Evolutionary conservation across 2,329 filamentous ascomycete genomes (phyloP), one percentile per base, ranked within the genome.

Genomic region (Aspergillus felis): DNA sequence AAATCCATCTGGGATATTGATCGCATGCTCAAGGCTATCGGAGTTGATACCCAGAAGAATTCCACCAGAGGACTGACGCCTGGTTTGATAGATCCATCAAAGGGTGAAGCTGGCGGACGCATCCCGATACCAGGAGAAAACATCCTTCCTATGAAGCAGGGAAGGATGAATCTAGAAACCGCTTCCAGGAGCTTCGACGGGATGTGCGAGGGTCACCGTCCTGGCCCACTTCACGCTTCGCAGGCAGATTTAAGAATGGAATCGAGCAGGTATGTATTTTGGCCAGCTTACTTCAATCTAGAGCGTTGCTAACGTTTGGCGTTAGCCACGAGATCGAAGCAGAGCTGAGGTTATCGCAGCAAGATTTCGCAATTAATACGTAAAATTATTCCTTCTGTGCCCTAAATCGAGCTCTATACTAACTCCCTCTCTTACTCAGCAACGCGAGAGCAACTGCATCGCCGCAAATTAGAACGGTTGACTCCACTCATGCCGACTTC

Each of bases 1-100:
- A 51, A 32, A 29, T 59, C 60, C 8, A 52, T 57, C 14, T 57
- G 50, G 49, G 53, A 54, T 0, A 38, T 63, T 4, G 44, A 17
- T 10, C 55, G 52, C 4, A 28, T 51, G 29, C 41, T 61, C n/a
- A 32, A 28, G 22, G 28, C 25, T 22, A 25, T 0, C 1, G 60
- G 58, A 4, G 41, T 64, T 28, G 57, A 64, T 24, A 55, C 54
- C 4, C 27, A 28, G 7, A 14, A 48, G 20, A 64, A 65, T 38
- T 58, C 51, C 8, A 65, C 63, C 2, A 54, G 63, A 44, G 63
- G 63, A 4, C 24, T 62, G 27, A 64, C 63, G 2, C 61, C 63
- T 3, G 63, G 63, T 12, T 53, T 61, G 10, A 59, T 62, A 14
- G 25, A 60, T 4, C 63, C 61, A 24, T 52, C 47, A 1, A 46